Base-by-base conservation (phyloP, 495 filamentous ascomycete species). In the Lasiosphaeria ovina region DNA sequence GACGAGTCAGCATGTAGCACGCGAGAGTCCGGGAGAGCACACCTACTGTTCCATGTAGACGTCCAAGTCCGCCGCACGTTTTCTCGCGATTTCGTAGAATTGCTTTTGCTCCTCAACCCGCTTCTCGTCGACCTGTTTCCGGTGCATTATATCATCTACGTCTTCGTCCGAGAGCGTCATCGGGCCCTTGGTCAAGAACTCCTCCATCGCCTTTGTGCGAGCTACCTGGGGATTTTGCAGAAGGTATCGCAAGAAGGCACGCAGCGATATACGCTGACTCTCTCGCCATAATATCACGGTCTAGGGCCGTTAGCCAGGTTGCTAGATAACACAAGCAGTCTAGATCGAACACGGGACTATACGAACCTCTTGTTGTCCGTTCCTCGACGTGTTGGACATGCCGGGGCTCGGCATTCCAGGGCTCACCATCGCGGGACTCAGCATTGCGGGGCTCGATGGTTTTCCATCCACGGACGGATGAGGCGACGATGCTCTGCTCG, bases 31-130 rank as follows among this genome's bases (percentile, higher is more conserved):
- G 45, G 35, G 11, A 54, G 35, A 24, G 38, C 42, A 57, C 35
- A 81, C 88, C 70, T 81, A 93, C 87, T 94, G 75, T 75, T 98
- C 94, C 94, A 98, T 98, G 69, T 97, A 97, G 7, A 96, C 89
- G 76, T 98, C 95, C 52, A 98, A 74, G 67, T 97, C 95, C 3
- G 88, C 86, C 12, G 94, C 94, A 54, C 94, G 88, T 71, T 92
- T 86, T 61, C 91, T 79, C 3, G 94, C 94, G 70, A 98, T 90
- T 69, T 98, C 93, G 76, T 96, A 98, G 72, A 98, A 98, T 55
- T 83, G 83, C 72, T 84, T 88, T 71, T 98, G 94, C 74, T 98
- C 94, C 67, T 95, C 89, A 32, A 98, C 83, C 33, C 94, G 83
- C 64, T 90, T 87, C 65, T 89, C 85, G 70, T 98, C 94, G 79